Evolutionary conservation across 73 alveolate genomes (phyloP).

Genomic region (Paramecium sonneborni): DNA sequence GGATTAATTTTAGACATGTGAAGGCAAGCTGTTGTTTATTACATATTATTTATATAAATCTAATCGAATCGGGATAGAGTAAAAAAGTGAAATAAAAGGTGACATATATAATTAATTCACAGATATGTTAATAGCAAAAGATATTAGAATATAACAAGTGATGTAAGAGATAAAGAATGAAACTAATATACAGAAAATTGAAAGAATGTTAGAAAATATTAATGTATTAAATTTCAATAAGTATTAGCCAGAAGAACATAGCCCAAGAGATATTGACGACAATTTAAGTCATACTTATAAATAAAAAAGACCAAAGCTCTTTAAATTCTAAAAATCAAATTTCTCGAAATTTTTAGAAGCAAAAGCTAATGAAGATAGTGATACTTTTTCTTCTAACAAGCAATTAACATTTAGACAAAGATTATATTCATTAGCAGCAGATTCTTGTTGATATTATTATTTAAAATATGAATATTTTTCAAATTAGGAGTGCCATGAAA

Average conservation of each 20-base stretch:
- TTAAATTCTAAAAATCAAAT: not conserved
- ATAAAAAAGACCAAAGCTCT: not conserved
- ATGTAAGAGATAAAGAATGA: not conserved
- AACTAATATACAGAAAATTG: not conserved
- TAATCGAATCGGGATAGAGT: not conserved
- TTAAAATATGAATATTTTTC: not conserved
- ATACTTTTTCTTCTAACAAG: not conserved
- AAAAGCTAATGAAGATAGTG: not conserved
- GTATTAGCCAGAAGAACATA: not conserved
- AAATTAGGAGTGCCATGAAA: not conserved
- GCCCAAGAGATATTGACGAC: slow-evolving; percentile 19
- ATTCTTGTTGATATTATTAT: not conserved
- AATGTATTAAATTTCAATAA: not conserved
- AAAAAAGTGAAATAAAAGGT: slow-evolving; percentile 29
- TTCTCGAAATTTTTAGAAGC: not conserved
- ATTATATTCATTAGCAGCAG: not conserved
- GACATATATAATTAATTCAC: not conserved
- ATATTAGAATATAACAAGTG: not conserved
- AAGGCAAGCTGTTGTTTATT: slow-evolving; percentile 17
- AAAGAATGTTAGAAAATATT: not conserved
- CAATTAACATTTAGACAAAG: not conserved
- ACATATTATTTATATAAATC: slow-evolving; percentile 10
- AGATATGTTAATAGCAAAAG: slow-evolving; percentile 46
- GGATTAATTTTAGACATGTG: slow-evolving; percentile 31
- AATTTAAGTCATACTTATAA: slow-evolving; percentile 20